Conservation (phyloP, 2,329 filamentous ascomycete species). For the Alternaria rosae region DNA sequence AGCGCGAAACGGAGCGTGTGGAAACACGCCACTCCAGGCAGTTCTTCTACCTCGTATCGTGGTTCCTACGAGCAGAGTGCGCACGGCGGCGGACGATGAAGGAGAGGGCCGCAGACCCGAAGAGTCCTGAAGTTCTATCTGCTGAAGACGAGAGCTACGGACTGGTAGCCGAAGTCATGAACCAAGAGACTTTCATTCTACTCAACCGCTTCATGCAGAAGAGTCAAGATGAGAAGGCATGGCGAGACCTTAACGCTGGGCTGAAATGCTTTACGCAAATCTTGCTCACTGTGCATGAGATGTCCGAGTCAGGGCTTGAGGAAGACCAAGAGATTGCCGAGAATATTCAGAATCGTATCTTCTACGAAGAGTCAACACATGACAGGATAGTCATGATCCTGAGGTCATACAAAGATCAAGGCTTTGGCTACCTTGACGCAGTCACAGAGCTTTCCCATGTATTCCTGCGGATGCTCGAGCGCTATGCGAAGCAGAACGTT, state of each 20-base stretch:
- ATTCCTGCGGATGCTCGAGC: slow-evolving; percentile 89
- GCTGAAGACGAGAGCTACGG: slow-evolving; percentile 76
- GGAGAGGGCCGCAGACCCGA: slow-evolving; percentile 62
- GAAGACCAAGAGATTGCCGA: slow-evolving; percentile 98
- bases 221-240: slow-evolving; percentile 81
- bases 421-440: slow-evolving; percentile 91
- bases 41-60: slow-evolving; percentile 90
- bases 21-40: slow-evolving; percentile 79
- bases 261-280: slow-evolving; percentile 97
- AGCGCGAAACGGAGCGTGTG: slow-evolving; percentile 85
- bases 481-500: slow-evolving; percentile 92
- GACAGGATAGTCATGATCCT: slow-evolving; percentile 83
- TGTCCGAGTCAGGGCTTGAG: slow-evolving; percentile 82
- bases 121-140: slow-evolving; percentile 49
- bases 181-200: slow-evolving; percentile 93
- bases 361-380: slow-evolving; percentile 95
- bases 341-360: slow-evolving; percentile 95
- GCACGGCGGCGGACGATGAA: slow-evolving; percentile 66
- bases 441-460: slow-evolving; percentile 90
- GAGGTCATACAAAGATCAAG: slow-evolving; percentile 89
- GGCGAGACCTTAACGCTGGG: slow-evolving; percentile 83
- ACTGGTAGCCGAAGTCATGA: slow-evolving; percentile 86
- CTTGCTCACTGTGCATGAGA: slow-evolving; percentile 88
- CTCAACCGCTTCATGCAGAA: slow-evolving; percentile 83
- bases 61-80: slow-evolving; percentile 90